Percentiles rank a stretch among this genome's conserved stretches.
These are phyloP conservation scores for Pichia sp. DNA, from an alignment of 1,139 yeast species.

Conservation along the genomic window DNA sequence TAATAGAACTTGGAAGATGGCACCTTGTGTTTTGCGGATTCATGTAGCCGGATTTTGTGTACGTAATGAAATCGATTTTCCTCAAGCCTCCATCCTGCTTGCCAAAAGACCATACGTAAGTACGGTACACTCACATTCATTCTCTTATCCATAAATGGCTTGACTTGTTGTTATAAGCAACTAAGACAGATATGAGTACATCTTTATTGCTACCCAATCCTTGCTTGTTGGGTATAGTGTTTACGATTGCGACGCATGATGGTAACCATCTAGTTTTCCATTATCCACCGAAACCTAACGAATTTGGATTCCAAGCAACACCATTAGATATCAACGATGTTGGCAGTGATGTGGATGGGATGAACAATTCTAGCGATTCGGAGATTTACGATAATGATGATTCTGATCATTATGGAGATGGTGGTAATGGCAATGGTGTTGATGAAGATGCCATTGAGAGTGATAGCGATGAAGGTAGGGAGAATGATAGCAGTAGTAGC, in stretches of 20 bases:
- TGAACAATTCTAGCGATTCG: conserved; percentile 5
- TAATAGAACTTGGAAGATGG: too few relatives aligned
- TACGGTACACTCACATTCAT: not conserved
- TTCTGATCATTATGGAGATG: conserved; percentile 8
- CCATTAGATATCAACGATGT: conserved; percentile 27
- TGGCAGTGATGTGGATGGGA: conserved; percentile 5
- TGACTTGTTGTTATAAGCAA: too few relatives aligned
- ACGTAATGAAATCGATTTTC: too few relatives aligned
- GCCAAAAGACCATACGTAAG: too few relatives aligned
- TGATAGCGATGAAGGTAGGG: conserved; percentile 13
- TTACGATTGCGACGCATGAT: conserved; percentile 80
- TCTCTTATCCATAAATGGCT: not conserved
- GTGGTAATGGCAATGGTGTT: conserved; percentile 13
- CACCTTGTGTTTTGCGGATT: too few relatives aligned
- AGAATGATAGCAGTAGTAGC: conserved; percentile 7
- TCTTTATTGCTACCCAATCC: conserved; percentile 60
- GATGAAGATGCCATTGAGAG: not conserved
- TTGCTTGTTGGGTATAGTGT: conserved; percentile 66
- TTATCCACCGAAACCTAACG: conserved; percentile 61
- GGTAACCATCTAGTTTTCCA: conserved; percentile 87
- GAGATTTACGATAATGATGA: conserved; percentile 8
- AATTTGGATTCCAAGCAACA: conserved; percentile 37
- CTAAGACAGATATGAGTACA: conserved; percentile 31
- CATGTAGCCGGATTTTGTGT: too few relatives aligned
- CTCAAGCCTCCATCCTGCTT: too few relatives aligned